Percentiles rank a stretch among this genome's conserved stretches.
Conservation (phyloP, 1,284 basidiomycete species). For the Boletus smithii region DNA sequence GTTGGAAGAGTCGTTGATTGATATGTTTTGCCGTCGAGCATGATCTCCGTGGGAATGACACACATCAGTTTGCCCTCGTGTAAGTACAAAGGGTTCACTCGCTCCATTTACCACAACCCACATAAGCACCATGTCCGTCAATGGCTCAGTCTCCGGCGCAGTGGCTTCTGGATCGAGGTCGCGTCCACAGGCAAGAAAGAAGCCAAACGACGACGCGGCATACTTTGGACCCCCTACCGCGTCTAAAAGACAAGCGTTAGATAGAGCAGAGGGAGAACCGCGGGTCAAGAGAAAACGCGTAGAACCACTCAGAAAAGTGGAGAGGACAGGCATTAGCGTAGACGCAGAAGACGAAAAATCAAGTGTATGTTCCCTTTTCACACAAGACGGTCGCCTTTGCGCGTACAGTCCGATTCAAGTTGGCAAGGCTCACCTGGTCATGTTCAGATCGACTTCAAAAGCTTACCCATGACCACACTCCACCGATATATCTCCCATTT, state of each 20-base stretch:
- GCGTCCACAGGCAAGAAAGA: slow-evolving; percentile 55
- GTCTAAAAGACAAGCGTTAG: slow-evolving; percentile 55
- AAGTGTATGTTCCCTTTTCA: slow-evolving; percentile 33
- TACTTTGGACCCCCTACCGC: slow-evolving; percentile 56
- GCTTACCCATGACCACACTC: slow-evolving; percentile 55
- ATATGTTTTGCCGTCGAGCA: no score
- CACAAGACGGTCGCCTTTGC: neutral
- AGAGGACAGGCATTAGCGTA: slow-evolving; percentile 19
- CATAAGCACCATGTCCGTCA: slow-evolving; percentile 36
- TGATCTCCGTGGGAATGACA: slow-evolving; percentile 25
- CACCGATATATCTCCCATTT: slow-evolving; percentile 68
- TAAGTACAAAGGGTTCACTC: slow-evolving; percentile 1
- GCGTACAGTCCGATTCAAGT: neutral
- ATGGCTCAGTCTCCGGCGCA: slow-evolving; percentile 28
- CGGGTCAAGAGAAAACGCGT: slow-evolving; percentile 67
- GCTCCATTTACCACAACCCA: slow-evolving; percentile 2
- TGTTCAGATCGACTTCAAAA: slow-evolving; percentile 65
- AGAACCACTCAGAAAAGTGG: slow-evolving; percentile 37
- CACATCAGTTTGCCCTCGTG: neutral
- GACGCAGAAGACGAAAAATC: slow-evolving; percentile 39
- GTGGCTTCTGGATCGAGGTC: slow-evolving; percentile 48
- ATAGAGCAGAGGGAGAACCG: slow-evolving; percentile 62
- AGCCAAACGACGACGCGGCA: slow-evolving; percentile 58
- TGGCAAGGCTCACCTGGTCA: slow-evolving; percentile 13
- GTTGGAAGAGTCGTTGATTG: no score